These are phyloP conservation scores for Phylloboletellus chloephorus DNA, from an alignment of 1,284 basidiomycete genomes.

Conservation along the genomic window DNA sequence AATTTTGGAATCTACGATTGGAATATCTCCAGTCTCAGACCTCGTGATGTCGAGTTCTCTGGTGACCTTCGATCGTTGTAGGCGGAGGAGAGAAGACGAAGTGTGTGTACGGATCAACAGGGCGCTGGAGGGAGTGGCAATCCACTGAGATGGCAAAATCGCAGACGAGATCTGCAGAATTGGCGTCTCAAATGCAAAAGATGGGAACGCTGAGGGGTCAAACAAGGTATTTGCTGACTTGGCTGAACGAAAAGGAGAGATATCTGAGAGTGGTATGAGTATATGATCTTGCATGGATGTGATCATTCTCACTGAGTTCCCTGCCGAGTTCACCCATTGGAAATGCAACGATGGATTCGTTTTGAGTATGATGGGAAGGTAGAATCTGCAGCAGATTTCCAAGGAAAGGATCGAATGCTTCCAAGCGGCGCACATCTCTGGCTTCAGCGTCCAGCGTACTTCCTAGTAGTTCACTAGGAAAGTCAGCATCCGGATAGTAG, in stretches of 20 bases:
- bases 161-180: conserved; percentile 31
- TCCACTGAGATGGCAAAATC: conserved; percentile 17
- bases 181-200: conserved; percentile 29
- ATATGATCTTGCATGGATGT: background rate
- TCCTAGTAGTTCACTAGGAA: conserved; percentile 56
- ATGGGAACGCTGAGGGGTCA: conserved; percentile 38
- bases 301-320: conserved; percentile 50
- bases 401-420: conserved; percentile 48
- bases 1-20: conserved; percentile 44
- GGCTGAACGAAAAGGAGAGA: conserved; percentile 41
- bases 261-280: conserved; percentile 36
- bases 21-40: conserved; percentile 37
- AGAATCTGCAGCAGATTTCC: conserved; percentile 49
- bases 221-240: conserved; percentile 32
- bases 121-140: conserved; percentile 24
- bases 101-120: conserved; percentile 30
- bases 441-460: conserved; percentile 48
- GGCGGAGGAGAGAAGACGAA: conserved; percentile 26
- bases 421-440: conserved; percentile 29
- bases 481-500: conserved; percentile 65
- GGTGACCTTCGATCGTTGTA: conserved; percentile 19
- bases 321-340: conserved; percentile 54
- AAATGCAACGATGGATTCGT: conserved; percentile 43
- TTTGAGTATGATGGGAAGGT: conserved; percentile 27
- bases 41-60: conserved; percentile 36